These are phyloP conservation scores for Pseudogymnoascus sp. DNA, from an alignment of 2,329 filamentous ascomycete genomes.

Conservation along the genomic window DNA sequence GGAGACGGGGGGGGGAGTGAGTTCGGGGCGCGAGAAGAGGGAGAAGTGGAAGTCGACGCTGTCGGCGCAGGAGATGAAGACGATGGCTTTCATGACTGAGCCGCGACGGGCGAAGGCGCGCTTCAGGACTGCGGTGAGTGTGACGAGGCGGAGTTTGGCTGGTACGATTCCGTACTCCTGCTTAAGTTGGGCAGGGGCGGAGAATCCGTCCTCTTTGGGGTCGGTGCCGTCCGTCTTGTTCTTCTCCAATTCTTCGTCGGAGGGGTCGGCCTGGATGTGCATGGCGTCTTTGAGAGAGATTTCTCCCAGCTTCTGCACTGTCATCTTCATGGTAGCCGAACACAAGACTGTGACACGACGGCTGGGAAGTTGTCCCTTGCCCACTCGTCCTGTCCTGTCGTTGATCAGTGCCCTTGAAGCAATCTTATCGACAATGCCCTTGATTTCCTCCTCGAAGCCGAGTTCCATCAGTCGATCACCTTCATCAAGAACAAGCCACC, in stretches of 20 bases:
- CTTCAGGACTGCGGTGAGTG: slow-evolving; percentile 76
- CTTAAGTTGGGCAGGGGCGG: slow-evolving; percentile 86
- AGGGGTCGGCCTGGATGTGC: slow-evolving; percentile 67
- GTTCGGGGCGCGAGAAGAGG: slow-evolving; percentile 49
- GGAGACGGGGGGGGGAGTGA: slow-evolving; percentile 17
- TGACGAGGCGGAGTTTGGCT: slow-evolving; percentile 84
- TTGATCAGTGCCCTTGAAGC: slow-evolving; percentile 56
- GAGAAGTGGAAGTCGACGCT: slow-evolving; percentile 96
- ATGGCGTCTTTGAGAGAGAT: slow-evolving; percentile 91
- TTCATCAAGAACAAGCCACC: slow-evolving; percentile 93
- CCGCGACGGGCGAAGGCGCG: slow-evolving; percentile 82
- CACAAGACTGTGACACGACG: slow-evolving; percentile 83
- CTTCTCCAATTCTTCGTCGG: slow-evolving; percentile 44
- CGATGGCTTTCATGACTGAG: slow-evolving; percentile 90
- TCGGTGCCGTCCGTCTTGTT: slow-evolving; percentile 42
- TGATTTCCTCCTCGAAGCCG: slow-evolving; percentile 91
- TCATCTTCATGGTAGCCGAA: slow-evolving; percentile 97
- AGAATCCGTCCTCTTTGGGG: slow-evolving; percentile 51
- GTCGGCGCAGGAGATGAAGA: slow-evolving; percentile 96
- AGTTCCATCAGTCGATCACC: slow-evolving; percentile 98
- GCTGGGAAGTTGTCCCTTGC: slow-evolving; percentile 59
- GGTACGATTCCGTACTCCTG: slow-evolving; percentile 85
- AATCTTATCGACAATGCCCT: slow-evolving; percentile 75
- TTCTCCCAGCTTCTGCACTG: slow-evolving; percentile 86
- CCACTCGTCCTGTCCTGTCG: slow-evolving; percentile 52